Evolutionary conservation across 495 filamentous ascomycete species (phyloP), one percentile per base, ranked within the genome.

Genomic region (Parmelia sp.): DNA sequence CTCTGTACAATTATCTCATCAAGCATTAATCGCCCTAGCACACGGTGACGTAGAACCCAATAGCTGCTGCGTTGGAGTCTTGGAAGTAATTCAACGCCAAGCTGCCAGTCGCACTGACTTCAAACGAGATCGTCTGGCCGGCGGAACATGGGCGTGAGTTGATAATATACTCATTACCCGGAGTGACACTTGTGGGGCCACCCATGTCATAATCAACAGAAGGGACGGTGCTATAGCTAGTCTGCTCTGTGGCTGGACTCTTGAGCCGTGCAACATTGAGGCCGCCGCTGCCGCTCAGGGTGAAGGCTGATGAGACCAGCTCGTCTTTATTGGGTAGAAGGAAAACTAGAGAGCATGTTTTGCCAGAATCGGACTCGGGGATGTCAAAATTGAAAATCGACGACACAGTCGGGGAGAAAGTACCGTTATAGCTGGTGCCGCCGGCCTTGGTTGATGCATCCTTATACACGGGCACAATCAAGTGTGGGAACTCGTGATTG

Each of bases 361-460:
- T 83, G 56, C 78, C 82, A 45, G 76, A 70, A 70, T 82, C 76
- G 15, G 71, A 71, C 0, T 70, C 35, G 0, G 84, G 85, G 49
- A 90, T 81, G 70, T 88, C 85, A 74, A 90, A 90, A 73, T 86
- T 86, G 81, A 88, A 90, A 53, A 86, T 73, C 23, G 78, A 81
- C 40, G 86, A 87, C 64, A 84, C 73, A 31, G 78, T 81, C 6
- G 78, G 68, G 6, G 78, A 79, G 36, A 88, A 74, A 10, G 79
- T 76, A 42, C 85, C 86, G 63, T 81, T 83, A 71, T 74, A 79
- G 0, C 74, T 76, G 19, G 81, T 85, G 7, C 67, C 86, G 21
- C 72, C 69, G 4, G 86, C 77, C 0, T 64, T 73, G 67, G 80
- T 68, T 6, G 87, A 84, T 40, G 75, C 66, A n/a, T 78, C 69